Evolutionary conservation across 176 grass and related monocot species (phyloP), one percentile per base, ranked within the genome.

Genomic region (Melocanna baccifera): DNA sequence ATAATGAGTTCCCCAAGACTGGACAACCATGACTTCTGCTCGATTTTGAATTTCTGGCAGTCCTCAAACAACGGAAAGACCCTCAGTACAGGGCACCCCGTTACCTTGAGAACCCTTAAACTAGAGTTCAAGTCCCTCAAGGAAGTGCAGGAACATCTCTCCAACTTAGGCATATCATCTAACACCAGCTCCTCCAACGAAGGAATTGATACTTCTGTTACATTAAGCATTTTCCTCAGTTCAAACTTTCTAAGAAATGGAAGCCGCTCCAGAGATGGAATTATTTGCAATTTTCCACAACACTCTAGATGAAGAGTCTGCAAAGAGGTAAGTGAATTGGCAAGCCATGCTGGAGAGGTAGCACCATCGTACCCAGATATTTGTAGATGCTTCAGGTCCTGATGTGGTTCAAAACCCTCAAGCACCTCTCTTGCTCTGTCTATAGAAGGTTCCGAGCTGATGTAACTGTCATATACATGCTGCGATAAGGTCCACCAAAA

Each of bases 181-280:
- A 91, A 9, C 78, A 81, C 7, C 0, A 91, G 63, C 77, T 85
- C 42, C 45, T 85, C 70, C 41, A 91, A 40, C 11, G 76, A 62
- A 58, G 68, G 81, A 78, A 91, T 12, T 11, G 9, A 45, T 12
- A 76, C 3, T 22, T 76, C 74, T 11, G 0, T 76, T 67, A 84
- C 28, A 11, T 66, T 19, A 12, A 0, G 0, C 41, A 83, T 51
- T 4, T 39, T 30, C 1, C 22, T 40, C 64, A 87, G 12, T 42
- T 18, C 22, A 18, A 91, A 7, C 53, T 75, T 73, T 13, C 1
- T 42, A 14, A 91, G 84, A 6, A 61, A 75, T 0, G 23, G 12
- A 15, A 93, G 36, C 5, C 7, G 20, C 19, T 71, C 47, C 0
- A 93, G 41, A n/a, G 69, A 84, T 8, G 67, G 46, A 34, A 90